phyloP scores from a whole-genome alignment of 2,329 filamentous ascomycete genomes.

The Dactylellina leptospora region DNA sequence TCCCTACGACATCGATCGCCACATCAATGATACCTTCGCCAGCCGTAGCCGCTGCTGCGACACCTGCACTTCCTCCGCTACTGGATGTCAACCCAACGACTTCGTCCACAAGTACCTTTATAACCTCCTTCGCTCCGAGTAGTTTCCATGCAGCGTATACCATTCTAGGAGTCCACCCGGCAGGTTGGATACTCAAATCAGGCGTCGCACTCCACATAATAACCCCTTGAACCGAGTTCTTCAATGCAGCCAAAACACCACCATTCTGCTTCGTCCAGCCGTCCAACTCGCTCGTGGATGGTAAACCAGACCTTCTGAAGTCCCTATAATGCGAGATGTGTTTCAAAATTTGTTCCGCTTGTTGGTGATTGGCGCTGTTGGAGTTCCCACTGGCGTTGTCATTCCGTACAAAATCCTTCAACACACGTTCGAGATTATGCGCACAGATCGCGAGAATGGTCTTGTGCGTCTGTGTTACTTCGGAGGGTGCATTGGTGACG shows the following conservation, averaged over 20 bases:
- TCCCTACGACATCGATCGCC: constrained; percentile 42
- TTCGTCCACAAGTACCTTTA: constrained; percentile 61
- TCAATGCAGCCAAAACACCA: constrained; percentile 69
- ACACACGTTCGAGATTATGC: constrained; percentile 55
- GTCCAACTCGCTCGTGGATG: constrained; percentile 73
- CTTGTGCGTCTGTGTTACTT: constrained; percentile 65
- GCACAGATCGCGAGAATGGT: constrained; percentile 56
- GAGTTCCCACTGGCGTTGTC: constrained; percentile 57
- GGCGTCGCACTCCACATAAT: constrained; percentile 73
- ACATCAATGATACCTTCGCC: constrained; percentile 29
- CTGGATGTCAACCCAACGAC: constrained; percentile 5
- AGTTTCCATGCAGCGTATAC: constrained; percentile 70
- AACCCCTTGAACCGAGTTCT: constrained; percentile 70
- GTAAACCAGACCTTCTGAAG: constrained; percentile 70
- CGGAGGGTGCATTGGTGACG: constrained; percentile 75
- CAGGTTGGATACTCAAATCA: constrained; percentile 66
- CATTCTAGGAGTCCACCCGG: constrained; percentile 77
- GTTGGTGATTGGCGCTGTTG: constrained; percentile 72
- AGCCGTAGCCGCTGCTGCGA: background rate
- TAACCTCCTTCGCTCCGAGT: constrained; percentile 69
- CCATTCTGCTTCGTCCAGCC: constrained; percentile 68
- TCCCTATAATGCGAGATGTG: constrained; percentile 69
- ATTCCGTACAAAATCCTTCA: constrained; percentile 54
- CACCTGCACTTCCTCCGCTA: background rate
- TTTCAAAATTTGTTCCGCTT: constrained; percentile 75